Base-by-base conservation (phyloP, 257 asterid genomes). In the Parsonsia alboflavescens region DNA sequence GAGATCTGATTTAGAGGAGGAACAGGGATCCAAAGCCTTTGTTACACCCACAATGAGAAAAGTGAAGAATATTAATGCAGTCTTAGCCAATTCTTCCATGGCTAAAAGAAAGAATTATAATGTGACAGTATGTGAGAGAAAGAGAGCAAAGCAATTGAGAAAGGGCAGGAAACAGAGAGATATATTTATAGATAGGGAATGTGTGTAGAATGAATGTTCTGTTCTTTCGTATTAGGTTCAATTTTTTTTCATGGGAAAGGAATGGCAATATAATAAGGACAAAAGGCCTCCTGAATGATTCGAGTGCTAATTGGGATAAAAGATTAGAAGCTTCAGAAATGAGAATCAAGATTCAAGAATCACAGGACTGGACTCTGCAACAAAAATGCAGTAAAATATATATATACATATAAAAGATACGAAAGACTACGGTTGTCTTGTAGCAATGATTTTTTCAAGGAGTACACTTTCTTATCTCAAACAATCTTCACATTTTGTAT, bases 1-100 rank as follows among this genome's bases (percentile, higher is more conserved):
- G 61, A 90, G 91, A 56, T 91, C 92, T 24, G 96, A 86, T 75
- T 84, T 75, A 46, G 84, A 70, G 50, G 90, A 73, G n/a, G 85
- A 57, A 80, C 97, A 91, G 54, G 92, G 86, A 59, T 91, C 89
- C 26, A 72, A 71, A 12, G 86, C 79, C 53, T 80, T 79, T 66
- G 80, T 70, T 73, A n/a, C n/a, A n/a, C 85, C 8, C 69, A 80
- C 71, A 68, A 90, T 59, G 76, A 88, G 78, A 81, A 82, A 72
- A 75, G 82, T 64, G 71, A 87, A 56, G 77, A 82, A 26, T 48
- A 50, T 50, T 4, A 84, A 65, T 74, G 84, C 68, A 73, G 73
- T 66, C 75, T 78, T 80, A 30, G 85, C 72, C 73, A 48, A 63
- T 1, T 52, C 12, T 41, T 84, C 88, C 93, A 89, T 91, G 50